Percentiles rank a stretch among this genome's conserved stretches.
Evolutionary conservation across 768 basidiomycete species (phyloP).

Genomic region (Panellus pusillus): DNA sequence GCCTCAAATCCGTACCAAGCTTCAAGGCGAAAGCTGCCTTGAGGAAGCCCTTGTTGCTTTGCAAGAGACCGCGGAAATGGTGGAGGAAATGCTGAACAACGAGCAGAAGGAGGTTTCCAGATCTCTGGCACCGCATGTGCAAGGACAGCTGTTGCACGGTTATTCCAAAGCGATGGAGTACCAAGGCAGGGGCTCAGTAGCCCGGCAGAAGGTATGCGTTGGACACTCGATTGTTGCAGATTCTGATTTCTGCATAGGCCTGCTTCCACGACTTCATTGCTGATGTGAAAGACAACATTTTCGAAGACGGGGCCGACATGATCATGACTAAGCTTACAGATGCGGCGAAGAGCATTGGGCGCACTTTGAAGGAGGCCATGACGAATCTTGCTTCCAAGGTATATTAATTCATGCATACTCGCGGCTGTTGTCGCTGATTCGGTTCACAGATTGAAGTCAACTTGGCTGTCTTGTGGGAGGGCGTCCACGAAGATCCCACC

Average conservation of each 20-base stretch:
- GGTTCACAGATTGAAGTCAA: conserved; percentile 47
- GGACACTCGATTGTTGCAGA: neutral
- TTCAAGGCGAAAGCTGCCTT: conserved; percentile 52
- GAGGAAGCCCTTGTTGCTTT: conserved; percentile 53
- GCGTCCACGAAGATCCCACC: conserved; percentile 44
- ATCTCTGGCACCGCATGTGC: conserved; percentile 56
- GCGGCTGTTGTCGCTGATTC: neutral
- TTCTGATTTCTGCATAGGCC: conserved; percentile 30
- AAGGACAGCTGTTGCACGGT: conserved; percentile 47
- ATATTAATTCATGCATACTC: neutral
- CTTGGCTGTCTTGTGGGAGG: conserved; percentile 62
- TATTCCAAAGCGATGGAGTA: conserved; percentile 58
- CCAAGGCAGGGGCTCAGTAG: conserved; percentile 55
- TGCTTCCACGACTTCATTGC: conserved; percentile 48
- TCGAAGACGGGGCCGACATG: conserved; percentile 51
- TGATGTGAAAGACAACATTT: conserved; percentile 48
- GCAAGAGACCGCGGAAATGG: conserved; percentile 45
- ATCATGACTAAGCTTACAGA: conserved; percentile 46
- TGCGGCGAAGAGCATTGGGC: conserved; percentile 51
- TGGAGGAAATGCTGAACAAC: conserved; percentile 48
- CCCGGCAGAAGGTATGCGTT: conserved; percentile 52
- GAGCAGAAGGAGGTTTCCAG: conserved; percentile 64
- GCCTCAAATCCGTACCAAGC: conserved; percentile 49
- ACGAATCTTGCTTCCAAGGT: conserved; percentile 58
- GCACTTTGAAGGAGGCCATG: conserved; percentile 46